Base-by-base conservation (phyloP, 176 grass and related monocot genomes). In the Eremochloa ophiuroides region DNA sequence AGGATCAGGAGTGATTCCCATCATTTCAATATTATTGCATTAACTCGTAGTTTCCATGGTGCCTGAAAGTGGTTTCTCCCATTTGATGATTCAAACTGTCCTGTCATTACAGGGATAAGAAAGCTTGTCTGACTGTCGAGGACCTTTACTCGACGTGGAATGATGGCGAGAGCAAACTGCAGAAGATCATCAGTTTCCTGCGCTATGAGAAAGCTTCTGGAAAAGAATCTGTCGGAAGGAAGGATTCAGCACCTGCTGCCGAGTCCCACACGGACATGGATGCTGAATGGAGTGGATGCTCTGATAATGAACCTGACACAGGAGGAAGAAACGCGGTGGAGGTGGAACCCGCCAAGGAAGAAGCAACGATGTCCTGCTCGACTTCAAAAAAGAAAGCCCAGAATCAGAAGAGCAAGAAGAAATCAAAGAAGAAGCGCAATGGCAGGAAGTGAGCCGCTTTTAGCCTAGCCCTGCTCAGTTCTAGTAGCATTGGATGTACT, bases 111-210 rank as follows among this genome's bases (percentile, higher is more conserved):
- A 87, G 79, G 48, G 71, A 78, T 41, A 47, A 88, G 29, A 68
- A 22, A 44, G 26, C 62, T 35, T 33, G 14, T 48, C 17, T 37
- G 4, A 26, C 81, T 74, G 25, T 43, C 2, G 25, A 84, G 6
- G 82, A 77, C 26, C 46, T 91, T 26, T 74, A 78, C 83, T 79
- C 73, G 0, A 44, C 23, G 10, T 85, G 78, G 89, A 15, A 38
- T 53, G 83, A 89, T 66, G 79, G 78, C 4, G 53, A 80, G 51
- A 82, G 27, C 7, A 89, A 80, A 59, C 12, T 92, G 69, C 46
- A 71, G 43, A 35, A 50, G 23, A 37, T 92, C 51, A 65, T 88
- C 62, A 48, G 51, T 43, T 35, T 65, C 31, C 18, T 91, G 33
- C 23, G 27, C 10, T 38, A 40, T 18, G 78, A 82, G 29, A 74